Conservation (phyloP, 1,284 basidiomycete genomes). For the Sporisorium sorghi region DNA sequence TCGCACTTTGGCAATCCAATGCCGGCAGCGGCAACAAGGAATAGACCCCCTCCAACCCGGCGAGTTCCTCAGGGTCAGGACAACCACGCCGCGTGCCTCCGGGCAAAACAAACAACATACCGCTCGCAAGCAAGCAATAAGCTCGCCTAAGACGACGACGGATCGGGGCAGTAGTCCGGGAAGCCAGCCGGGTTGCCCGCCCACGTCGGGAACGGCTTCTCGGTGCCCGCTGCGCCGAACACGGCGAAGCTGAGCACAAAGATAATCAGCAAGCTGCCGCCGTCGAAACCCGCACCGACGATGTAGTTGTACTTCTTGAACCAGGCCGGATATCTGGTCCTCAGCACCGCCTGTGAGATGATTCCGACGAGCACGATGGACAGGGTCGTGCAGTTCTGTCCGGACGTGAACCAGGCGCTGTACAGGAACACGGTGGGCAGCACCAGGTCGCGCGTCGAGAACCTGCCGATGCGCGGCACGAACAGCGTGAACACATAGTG, state of each 20-base stretch:
- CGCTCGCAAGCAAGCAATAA: no score
- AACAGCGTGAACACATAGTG: constrained; percentile 26
- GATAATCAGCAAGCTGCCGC: constrained; percentile 77
- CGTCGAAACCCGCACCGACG: constrained; percentile 77
- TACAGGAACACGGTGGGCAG: constrained; percentile 39
- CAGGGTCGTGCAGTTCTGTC: constrained; percentile 74
- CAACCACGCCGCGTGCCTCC: no score
- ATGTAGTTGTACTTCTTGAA: constrained; percentile 79
- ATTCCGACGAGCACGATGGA: constrained; percentile 74
- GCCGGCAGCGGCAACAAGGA: no score
- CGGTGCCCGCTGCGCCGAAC: constrained; percentile 75
- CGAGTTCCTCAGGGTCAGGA: no score
- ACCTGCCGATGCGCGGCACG: constrained; percentile 16
- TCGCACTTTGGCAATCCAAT: no score
- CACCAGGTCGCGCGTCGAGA: constrained; percentile 18
- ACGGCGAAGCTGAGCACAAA: constrained; percentile 78
- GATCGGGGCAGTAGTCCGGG: constrained; percentile 28
- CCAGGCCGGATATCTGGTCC: constrained; percentile 74
- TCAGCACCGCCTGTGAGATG: constrained; percentile 75
- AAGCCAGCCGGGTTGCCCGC: constrained; percentile 30
- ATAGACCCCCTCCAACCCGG: no score
- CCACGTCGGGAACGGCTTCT: constrained; percentile 73
- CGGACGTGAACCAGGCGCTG: constrained; percentile 70
- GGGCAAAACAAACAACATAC: no score
- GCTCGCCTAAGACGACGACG: constrained; percentile 14